Conservation (phyloP, 495 filamentous ascomycete species). For the Trichoderma orchidacearum region DNA sequence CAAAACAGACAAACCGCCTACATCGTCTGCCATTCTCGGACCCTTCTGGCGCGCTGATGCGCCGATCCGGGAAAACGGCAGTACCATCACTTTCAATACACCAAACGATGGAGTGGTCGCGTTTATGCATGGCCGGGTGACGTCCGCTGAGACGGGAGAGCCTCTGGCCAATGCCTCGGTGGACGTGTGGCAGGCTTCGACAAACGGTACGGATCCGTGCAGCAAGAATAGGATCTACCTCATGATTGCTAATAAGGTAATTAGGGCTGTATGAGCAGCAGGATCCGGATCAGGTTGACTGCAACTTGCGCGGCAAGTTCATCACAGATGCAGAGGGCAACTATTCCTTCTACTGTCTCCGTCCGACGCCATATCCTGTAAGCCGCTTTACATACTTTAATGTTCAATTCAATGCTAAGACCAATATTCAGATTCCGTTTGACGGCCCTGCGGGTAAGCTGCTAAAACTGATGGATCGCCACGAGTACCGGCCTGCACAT, state of each 20-base stretch:
- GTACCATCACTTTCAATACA: conserved; percentile 34
- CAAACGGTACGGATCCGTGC: conserved; percentile 37
- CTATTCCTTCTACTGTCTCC: conserved; percentile 54
- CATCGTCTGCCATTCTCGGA: conserved; percentile 60
- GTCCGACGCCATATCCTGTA: conserved; percentile 53
- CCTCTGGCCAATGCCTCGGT: conserved; percentile 49
- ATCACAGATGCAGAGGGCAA: conserved; percentile 47
- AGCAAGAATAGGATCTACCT: neutral
- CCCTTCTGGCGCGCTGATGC: conserved; percentile 67
- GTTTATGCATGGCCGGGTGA: conserved; percentile 49
- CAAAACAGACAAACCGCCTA: conserved; percentile 34
- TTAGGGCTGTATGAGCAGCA: conserved; percentile 59
- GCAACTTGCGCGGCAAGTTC: conserved; percentile 63
- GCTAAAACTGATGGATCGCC: conserved; percentile 46
- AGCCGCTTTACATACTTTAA: neutral
- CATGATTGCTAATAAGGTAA: neutral
- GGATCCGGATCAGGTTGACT: conserved; percentile 57
- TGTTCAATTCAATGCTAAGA: neutral
- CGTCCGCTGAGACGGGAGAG: conserved; percentile 38
- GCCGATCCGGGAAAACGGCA: conserved; percentile 46
- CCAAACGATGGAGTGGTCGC: conserved; percentile 35
- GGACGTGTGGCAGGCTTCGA: conserved; percentile 68
- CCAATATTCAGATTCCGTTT: conserved; percentile 29
- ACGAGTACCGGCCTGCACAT: conserved; percentile 61
- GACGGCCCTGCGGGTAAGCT: conserved; percentile 47